phyloP scores from a whole-genome alignment of 169 alveolate species.

The Eimeria falciformis region DNA sequence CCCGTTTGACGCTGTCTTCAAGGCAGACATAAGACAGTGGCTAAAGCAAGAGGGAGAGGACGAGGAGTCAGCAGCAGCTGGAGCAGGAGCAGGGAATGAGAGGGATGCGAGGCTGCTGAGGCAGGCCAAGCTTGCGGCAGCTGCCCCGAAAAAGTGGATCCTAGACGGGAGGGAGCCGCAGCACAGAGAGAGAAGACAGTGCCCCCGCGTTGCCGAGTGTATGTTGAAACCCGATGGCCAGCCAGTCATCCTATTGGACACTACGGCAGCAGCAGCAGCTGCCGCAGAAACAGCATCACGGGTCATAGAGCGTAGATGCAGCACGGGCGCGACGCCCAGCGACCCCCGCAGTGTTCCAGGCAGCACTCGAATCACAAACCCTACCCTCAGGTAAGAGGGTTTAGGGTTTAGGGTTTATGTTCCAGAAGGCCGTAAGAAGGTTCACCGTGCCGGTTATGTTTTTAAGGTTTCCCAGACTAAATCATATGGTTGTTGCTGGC shows the following conservation, averaged over 20 bases:
- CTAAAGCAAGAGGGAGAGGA: conserved; percentile 24
- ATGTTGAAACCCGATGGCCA: neutral
- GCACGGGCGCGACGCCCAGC: neutral
- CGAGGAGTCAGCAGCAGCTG: conserved; percentile 30
- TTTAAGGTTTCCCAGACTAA: neutral
- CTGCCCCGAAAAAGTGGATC: conserved; percentile 21
- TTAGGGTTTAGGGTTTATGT: conserved; percentile 24
- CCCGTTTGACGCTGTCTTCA: conserved; percentile 48
- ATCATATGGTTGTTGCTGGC: neutral
- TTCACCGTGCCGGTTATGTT: neutral
- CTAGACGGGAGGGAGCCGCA: conserved; percentile 42
- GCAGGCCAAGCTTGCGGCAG: conserved; percentile 10
- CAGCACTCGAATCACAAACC: neutral
- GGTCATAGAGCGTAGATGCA: neutral
- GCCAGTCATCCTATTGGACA: neutral
- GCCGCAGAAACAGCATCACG: neutral
- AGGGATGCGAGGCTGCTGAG: conserved; percentile 8
- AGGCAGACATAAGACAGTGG: conserved; percentile 58
- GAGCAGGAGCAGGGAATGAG: conserved; percentile 5
- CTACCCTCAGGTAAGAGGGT: neutral
- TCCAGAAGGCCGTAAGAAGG: neutral
- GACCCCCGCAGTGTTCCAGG: neutral
- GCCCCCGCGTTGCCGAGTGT: neutral
- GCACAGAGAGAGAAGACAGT: neutral
- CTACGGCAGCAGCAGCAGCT: conserved; percentile 19